phyloP scores from a whole-genome alignment of 163 green algal genomes.

The Scenedesmus sp. region DNA sequence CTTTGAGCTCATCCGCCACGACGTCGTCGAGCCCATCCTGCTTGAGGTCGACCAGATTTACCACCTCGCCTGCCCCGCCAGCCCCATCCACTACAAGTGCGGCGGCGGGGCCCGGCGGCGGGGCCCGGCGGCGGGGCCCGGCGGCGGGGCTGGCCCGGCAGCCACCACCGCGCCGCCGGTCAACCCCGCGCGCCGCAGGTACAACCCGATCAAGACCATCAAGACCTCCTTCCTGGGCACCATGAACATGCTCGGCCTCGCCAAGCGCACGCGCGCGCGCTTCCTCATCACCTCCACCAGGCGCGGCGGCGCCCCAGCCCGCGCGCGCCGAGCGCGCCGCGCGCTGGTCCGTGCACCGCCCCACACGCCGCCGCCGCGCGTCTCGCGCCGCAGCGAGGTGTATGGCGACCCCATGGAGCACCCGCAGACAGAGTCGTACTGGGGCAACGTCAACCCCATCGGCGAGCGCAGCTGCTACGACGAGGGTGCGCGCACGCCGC shows the following conservation, averaged over 20 bases:
- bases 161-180: too few relatives aligned
- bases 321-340: too few relatives aligned
- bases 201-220: constrained; percentile 99
- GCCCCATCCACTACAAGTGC: constrained; percentile 99
- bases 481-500: constrained; percentile 91
- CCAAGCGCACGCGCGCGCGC: constrained; percentile 91
- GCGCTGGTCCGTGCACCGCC: too few relatives aligned
- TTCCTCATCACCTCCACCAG: constrained; percentile 96
- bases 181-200: constrained; percentile 66
- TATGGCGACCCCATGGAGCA: constrained; percentile 99
- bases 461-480: constrained; percentile 99
- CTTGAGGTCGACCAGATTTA: constrained; percentile 99
- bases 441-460: constrained; percentile 99
- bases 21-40: constrained; percentile 96
- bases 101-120: constrained; percentile 8
- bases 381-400: constrained; percentile 75
- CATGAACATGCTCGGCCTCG: constrained; percentile 99
- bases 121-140: too few relatives aligned
- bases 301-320: constrained; percentile 59
- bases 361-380: too few relatives aligned
- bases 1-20: constrained; percentile 99
- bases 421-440: constrained; percentile 98
- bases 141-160: too few relatives aligned
- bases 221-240: constrained; percentile 99
- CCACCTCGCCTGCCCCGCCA: constrained; percentile 98